phyloP scores from a whole-genome alignment of 2,329 filamentous ascomycete genomes.

The Fusarium torulosum region DNA sequence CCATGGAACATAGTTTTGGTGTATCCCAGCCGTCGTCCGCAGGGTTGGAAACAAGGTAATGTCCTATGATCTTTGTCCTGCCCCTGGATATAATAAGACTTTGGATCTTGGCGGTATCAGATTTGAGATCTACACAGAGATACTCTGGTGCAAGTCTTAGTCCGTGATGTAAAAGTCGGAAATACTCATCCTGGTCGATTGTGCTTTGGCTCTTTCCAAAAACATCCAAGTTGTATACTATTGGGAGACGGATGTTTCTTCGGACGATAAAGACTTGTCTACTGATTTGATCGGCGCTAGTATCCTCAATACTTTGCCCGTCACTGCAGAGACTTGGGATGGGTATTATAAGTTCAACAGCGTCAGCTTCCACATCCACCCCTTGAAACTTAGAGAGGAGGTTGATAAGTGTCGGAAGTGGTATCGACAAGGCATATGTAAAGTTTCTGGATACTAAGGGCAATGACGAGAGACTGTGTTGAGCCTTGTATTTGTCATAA shows the following conservation, averaged over 20 bases:
- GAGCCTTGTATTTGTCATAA: conserved; percentile 1
- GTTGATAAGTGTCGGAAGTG: background rate
- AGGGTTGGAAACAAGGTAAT: background rate
- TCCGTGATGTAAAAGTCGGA: background rate
- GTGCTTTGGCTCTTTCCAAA: fast-evolving
- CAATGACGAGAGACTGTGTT: background rate
- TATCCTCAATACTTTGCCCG: fast-evolving
- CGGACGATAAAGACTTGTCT: background rate
- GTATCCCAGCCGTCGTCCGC: conserved; percentile 2
- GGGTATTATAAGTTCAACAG: background rate
- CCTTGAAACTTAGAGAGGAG: background rate
- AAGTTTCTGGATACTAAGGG: background rate
- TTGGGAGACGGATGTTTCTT: background rate
- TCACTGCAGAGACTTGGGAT: background rate
- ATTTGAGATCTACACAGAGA: conserved; percentile 1
- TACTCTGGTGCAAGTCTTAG: conserved; percentile 1
- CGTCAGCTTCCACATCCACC: conserved; percentile 9
- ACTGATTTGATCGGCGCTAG: background rate
- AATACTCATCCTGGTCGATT: background rate
- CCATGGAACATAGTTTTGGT: background rate
- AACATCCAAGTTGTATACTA: background rate
- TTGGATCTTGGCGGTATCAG: background rate
- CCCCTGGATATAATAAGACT: background rate
- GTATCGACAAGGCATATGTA: background rate
- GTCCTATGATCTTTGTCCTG: background rate